A percentile compares a stretch with the other conserved stretches of the same genome.
These are phyloP conservation scores for Phlebiopsis gigantea DNA, from an alignment of 768 basidiomycete species.

Conservation along the genomic window DNA sequence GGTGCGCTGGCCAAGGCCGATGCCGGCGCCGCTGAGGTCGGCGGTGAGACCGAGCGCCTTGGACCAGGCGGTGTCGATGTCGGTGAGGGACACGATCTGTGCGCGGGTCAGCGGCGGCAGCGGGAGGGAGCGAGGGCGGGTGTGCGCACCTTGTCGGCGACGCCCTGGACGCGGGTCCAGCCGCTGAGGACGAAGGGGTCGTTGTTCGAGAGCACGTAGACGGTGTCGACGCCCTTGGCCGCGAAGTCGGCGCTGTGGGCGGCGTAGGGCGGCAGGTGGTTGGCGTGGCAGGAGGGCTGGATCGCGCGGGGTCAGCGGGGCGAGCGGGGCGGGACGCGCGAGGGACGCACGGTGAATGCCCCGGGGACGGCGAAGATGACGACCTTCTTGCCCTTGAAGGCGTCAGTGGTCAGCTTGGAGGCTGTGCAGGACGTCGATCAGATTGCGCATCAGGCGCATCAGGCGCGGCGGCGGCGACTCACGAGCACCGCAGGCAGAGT, in stretches of 20 bases:
- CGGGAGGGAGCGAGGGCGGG: background rate
- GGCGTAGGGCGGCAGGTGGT: slow-evolving; percentile 55
- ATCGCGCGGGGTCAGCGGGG: background rate
- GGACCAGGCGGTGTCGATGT: slow-evolving; percentile 32
- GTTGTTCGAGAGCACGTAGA: slow-evolving; percentile 74
- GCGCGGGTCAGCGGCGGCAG: background rate
- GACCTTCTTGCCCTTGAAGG: slow-evolving; percentile 81
- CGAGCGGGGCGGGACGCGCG: background rate
- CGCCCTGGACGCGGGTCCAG: slow-evolving; percentile 25
- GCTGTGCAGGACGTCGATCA: slow-evolving; percentile 33
- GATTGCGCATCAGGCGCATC: slow-evolving; percentile 2
- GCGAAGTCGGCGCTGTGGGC: slow-evolving; percentile 64
- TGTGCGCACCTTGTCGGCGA: slow-evolving; percentile 59
- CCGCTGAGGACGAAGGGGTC: slow-evolving; percentile 69
- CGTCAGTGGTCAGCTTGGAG: slow-evolving; percentile 45
- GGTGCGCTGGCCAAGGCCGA: slow-evolving; percentile 33
- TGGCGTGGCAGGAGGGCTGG: slow-evolving; percentile 33
- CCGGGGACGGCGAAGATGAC: slow-evolving; percentile 76
- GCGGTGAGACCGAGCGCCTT: slow-evolving; percentile 41
- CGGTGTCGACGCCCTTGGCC: slow-evolving; percentile 66
- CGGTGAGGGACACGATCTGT: slow-evolving; percentile 32
- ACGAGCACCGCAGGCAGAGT: slow-evolving; percentile 63
- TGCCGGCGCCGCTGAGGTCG: slow-evolving; percentile 39
- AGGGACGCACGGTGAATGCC: slow-evolving; percentile 62
- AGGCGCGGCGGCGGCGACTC: slow-evolving; percentile 27